Base-by-base conservation (phyloP, 345 rosid genomes). In the Hibiscus trionum region DNA sequence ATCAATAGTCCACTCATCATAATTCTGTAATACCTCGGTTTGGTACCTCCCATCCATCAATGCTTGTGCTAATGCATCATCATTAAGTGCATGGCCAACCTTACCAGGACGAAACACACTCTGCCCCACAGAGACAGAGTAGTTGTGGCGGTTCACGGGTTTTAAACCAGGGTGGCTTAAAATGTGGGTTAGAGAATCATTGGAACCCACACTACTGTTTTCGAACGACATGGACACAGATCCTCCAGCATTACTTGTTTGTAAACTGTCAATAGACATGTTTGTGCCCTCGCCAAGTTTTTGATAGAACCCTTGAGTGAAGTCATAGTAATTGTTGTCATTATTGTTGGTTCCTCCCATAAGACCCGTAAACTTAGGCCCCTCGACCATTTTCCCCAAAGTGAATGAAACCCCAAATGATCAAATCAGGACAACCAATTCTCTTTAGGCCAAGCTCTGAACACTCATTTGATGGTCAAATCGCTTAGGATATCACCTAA, bases 201-300 rank as follows among this genome's bases (percentile, higher is more conserved):
- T 86, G 68, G 91, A 88, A 12, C 89, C 91, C 14, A 88, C 91
- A 33, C 91, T 88, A 72, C 90, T 86, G 72, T 84, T 84, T n/a
- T 84, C 87, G 39, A 83, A 79, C 0, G 91, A 88, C 84, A 86
- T 84, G 6, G 91, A 81, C 56, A 87, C 89, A 15, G 91, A 87
- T n/a, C 84, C 91, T 21, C 91, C 91, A 6, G 80, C 87, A 59
- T 79, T 82, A 80, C 84, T 83, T 0, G 89, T 86, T 79, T 84
- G 91, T 63, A 86, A 59, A 77, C 91, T 88, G 70, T 88, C 91
- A 21, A 85, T 76, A 52, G 91, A 88, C 91, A 84, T 88, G 81
- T 84, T 88, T 73, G 91, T 80, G 49, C 87, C 89, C 59, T 88
- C 91, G 31, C 82, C 90, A 16, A 88, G 88, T 73, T 86, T 86